Evolutionary conservation across 768 basidiomycete species (phyloP), one percentile per base, ranked within the genome.

Genomic region (Suillus subaureus): DNA sequence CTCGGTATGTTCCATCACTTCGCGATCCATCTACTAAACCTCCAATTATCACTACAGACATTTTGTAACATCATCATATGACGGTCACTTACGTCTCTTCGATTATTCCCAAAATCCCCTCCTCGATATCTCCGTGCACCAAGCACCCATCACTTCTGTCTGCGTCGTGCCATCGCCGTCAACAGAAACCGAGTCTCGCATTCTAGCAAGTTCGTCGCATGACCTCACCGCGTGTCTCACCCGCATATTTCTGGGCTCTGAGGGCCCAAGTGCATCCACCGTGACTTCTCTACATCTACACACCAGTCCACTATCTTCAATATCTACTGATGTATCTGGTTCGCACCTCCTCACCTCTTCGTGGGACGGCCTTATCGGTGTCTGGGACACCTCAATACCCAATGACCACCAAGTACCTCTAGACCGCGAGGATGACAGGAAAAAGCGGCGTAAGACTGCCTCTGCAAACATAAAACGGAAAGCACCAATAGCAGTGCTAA

Each of bases 291-390:
- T 98, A 2, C 88, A 93, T 70, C 81, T 97, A 1, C 96, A 99
- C 76, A 93, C 92, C 2, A 85, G 86, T 0, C 89, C 95, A 0
- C 78, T 98, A 40, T 89, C 96, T 0, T 90, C 88, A 13, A 79
- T 98, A 47, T 71, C 87, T 0, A 75, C 89, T 0, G 86, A 87
- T 64, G 42, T 74, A 9, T 70, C 81, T 11, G 88, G 91, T 2
- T 80, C 84, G 3, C 85, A 89, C 65, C 79, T 99, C 21, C 80
- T 99, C 40, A 95, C 94, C 0, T 84, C 91, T 0, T 92, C 92
- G 0, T 96, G 95, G 94, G 96, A 99, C 71, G 83, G 86, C 11
- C 81, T 95, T 18, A 83, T 99, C 64, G 93, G 94, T 3, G 70
- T 96, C 6, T 99, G 90, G 90, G 87, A 90, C 66, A 88, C 88